Base-by-base conservation (phyloP, 768 basidiomycete genomes). In the Gelatoporia subvermispora region DNA sequence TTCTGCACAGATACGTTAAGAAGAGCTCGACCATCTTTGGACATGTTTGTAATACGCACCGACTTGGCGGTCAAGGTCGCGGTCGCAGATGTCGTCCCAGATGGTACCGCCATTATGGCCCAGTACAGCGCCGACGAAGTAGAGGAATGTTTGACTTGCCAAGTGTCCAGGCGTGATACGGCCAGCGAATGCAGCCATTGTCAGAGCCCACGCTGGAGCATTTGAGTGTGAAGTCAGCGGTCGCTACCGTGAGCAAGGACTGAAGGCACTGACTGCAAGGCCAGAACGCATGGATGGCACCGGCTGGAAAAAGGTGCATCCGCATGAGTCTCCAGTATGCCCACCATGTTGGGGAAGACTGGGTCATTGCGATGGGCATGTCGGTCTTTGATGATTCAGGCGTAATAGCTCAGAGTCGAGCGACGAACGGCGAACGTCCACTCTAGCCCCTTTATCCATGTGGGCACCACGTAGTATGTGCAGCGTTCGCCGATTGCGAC, bases 31-130 rank as follows among this genome's bases (percentile, higher is more conserved):
- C n/a, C n/a, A n/a, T n/a, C n/a, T n/a, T n/a, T n/a, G n/a, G n/a
- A n/a, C n/a, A n/a, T n/a, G n/a, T n/a, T n/a, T n/a, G n/a, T n/a
- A n/a, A n/a, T 17, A 53, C 66, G 35, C 38, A 64, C 70, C 71
- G 49, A 72, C 71, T 52, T 60, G 61, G 4, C 58, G 53, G 47
- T 71, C 71, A 45, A 68, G 51, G 22, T 63, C 46, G 18, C 52
- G 54, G 37, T 63, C 61, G 48, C 56, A 58, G 17, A 63, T 58
- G 17, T 63, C 61, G 35, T 59, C 61, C 41, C 59, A 59, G 23
- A 58, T 54, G 45, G 60, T 61, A n/a, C 49, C 58, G 16, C 60
- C 59, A 38, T 54, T 58, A 39, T 59, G 60, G 8, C 52, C 46
- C 7, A 58, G 23, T 1, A 47, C 49, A 13, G 38, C 20, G 13